Evolutionary conservation across 257 asterid genomes (phyloP), one percentile per base, ranked within the genome.

Genomic region (Striga asiatica): DNA sequence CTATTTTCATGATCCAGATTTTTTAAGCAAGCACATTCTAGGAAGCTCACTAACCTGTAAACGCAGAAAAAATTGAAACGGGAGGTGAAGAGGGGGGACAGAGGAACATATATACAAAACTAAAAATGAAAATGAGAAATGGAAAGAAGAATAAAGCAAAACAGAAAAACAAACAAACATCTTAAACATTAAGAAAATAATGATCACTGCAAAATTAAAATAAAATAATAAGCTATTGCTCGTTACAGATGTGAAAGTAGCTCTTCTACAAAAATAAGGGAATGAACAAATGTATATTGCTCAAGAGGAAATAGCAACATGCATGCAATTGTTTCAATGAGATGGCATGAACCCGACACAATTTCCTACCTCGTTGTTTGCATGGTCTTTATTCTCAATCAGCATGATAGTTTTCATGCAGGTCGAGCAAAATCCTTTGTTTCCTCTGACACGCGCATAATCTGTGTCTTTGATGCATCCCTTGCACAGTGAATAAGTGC

Each of bases 401-500:
- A 88, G 79, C 96, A 81, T 78, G 61, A 88, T 78, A 25, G 79
- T 80, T 62, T 65, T 84, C 85, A 84, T 76, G 89, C 96, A 88
- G 18, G 83, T 79, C 8, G 88, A 27, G 74, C 96, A 88, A 64
- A 88, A 88, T 43, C 96, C 96, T 68, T 79, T 81, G 79, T 79
- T 84, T 57, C 87, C 89, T 76, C 85, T 75, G 16, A 88, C 85
- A 43, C 74, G 50, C 56, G 74, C 39, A 60, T 66, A 88, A 27
- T 84, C 89, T 13, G 78, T 76, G 55, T 70, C 75, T 65, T 72
- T 84, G 14, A 75, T 74, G 65, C 96, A 88, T 20, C 76, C 72
- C 84, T 81, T 88, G 85, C 96, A 88, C 76, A 84, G 69, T 19
- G 96, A 84, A 70, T 81, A 81, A 5, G 96, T 68, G 71, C 96